These are phyloP conservation scores for Tylopilus orsonianus DNA, from an alignment of 1,284 basidiomycete genomes.

Conservation along the genomic window DNA sequence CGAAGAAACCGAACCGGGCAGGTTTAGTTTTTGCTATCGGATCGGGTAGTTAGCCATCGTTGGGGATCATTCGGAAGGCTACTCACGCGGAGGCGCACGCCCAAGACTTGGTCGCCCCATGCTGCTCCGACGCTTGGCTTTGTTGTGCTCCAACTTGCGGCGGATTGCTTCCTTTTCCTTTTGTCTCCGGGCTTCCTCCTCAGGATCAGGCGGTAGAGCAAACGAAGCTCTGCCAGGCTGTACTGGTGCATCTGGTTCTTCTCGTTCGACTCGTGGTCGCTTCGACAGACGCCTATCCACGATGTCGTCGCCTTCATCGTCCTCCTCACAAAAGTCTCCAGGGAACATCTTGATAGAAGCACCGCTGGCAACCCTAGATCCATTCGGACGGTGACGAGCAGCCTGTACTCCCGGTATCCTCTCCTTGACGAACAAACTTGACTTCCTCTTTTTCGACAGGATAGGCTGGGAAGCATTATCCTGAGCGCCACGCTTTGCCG, in stretches of 20 bases:
- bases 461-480: slow-evolving; percentile 16
- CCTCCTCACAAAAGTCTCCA: slow-evolving; percentile 55
- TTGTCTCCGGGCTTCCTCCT: slow-evolving; percentile 39
- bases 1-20: slow-evolving; percentile 54
- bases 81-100: slow-evolving; percentile 40
- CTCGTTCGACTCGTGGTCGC: slow-evolving; percentile 40
- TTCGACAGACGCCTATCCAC: slow-evolving; percentile 36
- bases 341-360: slow-evolving; percentile 49
- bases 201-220: slow-evolving; percentile 9
- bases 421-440: slow-evolving; percentile 43
- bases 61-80: slow-evolving; percentile 2
- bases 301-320: slow-evolving; percentile 41
- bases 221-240: slow-evolving; percentile 4
- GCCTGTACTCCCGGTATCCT: slow-evolving; percentile 37
- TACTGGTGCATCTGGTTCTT: slow-evolving; percentile 25
- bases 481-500: slow-evolving; percentile 44
- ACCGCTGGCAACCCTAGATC: slow-evolving; percentile 37
- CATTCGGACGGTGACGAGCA: slow-evolving; percentile 29
- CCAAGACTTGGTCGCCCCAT: slow-evolving; percentile 47
- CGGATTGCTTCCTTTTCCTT: slow-evolving; percentile 60
- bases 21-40: slow-evolving; percentile 41
- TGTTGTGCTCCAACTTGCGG: slow-evolving; percentile 60
- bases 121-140: slow-evolving; percentile 66
- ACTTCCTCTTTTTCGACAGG: slow-evolving; percentile 42
- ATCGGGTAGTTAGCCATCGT: slow-evolving; percentile 13